These are phyloP conservation scores for Uronychia binucleata DNA, from an alignment of 73 alveolate species.

Conservation along the genomic window DNA sequence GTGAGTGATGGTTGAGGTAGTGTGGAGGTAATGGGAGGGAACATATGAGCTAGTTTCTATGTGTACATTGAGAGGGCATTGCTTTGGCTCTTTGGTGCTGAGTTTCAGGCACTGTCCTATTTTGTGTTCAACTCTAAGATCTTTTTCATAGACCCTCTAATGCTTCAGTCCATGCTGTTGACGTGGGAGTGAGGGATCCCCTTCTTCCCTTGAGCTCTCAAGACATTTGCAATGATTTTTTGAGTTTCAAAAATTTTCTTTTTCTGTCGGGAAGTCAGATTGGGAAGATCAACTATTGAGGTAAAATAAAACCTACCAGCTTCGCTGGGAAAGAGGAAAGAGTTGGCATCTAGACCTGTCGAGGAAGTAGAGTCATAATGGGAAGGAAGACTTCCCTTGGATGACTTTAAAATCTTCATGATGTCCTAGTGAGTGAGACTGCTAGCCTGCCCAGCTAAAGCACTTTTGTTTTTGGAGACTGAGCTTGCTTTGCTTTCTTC, in stretches of 20 bases:
- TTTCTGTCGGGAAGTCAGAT: background rate
- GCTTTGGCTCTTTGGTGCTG: background rate
- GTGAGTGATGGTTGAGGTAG: too few species aligned
- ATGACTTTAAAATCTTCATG: background rate
- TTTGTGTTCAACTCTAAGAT: background rate
- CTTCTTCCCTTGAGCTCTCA: background rate
- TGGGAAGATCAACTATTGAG: background rate
- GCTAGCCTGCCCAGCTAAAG: background rate
- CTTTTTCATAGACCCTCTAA: background rate
- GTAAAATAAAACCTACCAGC: background rate
- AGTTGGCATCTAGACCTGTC: background rate
- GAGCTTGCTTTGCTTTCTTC: background rate
- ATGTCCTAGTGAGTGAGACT: background rate
- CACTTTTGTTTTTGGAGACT: background rate
- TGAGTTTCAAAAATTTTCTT: background rate
- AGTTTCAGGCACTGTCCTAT: background rate
- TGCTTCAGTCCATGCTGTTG: background rate
- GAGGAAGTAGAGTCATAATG: background rate
- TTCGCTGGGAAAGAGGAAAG: background rate
- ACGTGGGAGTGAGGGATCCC: background rate
- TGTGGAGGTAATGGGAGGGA: background rate
- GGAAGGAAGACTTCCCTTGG: background rate
- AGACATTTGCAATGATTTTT: background rate
- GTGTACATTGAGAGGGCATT: background rate
- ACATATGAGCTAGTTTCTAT: background rate